Evolutionary conservation across 352 stramenopile genomes (phyloP).

Genomic region (Phytopythium oedochilum): DNA sequence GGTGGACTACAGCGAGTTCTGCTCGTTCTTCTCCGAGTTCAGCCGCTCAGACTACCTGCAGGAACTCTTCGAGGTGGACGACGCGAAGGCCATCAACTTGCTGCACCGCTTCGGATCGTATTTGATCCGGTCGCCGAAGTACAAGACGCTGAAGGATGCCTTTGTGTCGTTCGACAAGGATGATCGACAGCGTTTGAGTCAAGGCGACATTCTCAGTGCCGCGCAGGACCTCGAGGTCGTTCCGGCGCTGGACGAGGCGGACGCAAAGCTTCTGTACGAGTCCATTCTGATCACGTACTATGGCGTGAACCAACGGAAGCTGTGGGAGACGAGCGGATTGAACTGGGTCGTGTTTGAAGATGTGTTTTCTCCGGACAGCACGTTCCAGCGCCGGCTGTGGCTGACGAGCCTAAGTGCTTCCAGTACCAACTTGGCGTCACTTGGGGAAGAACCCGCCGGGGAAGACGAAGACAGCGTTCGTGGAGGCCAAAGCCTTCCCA

Average conservation of each 20-base stretch:
- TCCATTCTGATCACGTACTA: slow-evolving; percentile 70
- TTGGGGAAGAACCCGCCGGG: slow-evolving; percentile 4
- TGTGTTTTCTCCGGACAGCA: slow-evolving; percentile 70
- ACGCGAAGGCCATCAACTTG: slow-evolving; percentile 65
- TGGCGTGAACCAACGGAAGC: slow-evolving; percentile 34
- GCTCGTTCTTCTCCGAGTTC: slow-evolving; percentile 81
- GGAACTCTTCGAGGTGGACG: slow-evolving; percentile 72
- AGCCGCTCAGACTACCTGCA: slow-evolving; percentile 66
- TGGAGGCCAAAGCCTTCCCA: slow-evolving; percentile 17
- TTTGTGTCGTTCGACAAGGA: slow-evolving; percentile 52
- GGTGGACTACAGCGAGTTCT: slow-evolving; percentile 90
- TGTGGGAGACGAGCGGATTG: slow-evolving; percentile 39
- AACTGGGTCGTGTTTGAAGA: slow-evolving; percentile 77
- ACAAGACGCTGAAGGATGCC: slow-evolving; percentile 41
- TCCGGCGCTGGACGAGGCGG: slow-evolving; percentile 36
- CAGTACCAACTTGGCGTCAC: slow-evolving; percentile 30
- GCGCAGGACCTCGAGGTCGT: slow-evolving; percentile 44
- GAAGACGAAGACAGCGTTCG: slow-evolving; percentile 33
- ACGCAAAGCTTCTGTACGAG: slow-evolving; percentile 48
- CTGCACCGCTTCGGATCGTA: slow-evolving; percentile 59
- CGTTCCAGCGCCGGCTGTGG: slow-evolving; percentile 52
- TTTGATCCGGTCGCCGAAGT: slow-evolving; percentile 37
- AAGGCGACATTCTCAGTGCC: slow-evolving; percentile 47
- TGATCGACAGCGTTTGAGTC: slow-evolving; percentile 29
- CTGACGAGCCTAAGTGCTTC: slow-evolving; percentile 59